A percentile compares a stretch with the other conserved stretches of the same genome.
Evolutionary conservation across 108 stramenopile species (phyloP).

Genomic region (Fistulifera solaris): DNA sequence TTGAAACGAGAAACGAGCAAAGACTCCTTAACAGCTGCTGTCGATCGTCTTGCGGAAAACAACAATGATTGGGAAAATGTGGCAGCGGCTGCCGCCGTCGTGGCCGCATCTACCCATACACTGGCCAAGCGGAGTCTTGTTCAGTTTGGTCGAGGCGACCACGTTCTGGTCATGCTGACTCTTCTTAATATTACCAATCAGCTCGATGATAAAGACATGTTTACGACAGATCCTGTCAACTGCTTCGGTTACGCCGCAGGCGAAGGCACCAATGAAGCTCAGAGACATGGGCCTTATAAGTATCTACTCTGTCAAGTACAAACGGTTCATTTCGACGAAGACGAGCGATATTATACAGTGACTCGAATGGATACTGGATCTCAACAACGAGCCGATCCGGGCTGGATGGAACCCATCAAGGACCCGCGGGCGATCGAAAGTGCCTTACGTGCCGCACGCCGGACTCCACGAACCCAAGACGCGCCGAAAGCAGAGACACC

Average conservation of each 20-base stretch:
- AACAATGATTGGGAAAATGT: conserved; percentile 30
- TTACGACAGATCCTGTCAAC: conserved; percentile 41
- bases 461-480: neutral
- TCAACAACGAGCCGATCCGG: conserved; percentile 54
- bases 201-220: conserved; percentile 21
- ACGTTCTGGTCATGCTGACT: conserved; percentile 29
- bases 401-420: conserved; percentile 22
- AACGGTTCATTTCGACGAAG: conserved; percentile 61
- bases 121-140: conserved; percentile 6
- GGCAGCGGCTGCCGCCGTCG: conserved; percentile 36
- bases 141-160: conserved; percentile 32
- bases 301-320: conserved; percentile 54
- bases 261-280: conserved; percentile 32
- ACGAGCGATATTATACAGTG: conserved; percentile 65
- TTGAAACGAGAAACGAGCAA: too few relatives aligned
- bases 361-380: conserved; percentile 42
- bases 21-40: conserved; percentile 5
- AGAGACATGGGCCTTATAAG: conserved; percentile 49
- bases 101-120: conserved; percentile 17
- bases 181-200: conserved; percentile 41
- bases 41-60: conserved; percentile 14
- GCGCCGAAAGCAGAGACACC: too few relatives aligned
- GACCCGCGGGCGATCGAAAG: neutral
- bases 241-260: conserved; percentile 48
- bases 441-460: conserved; percentile 5